Evolutionary conservation across 2,329 filamentous ascomycete species (phyloP).

Genomic region (Volutella citrinella): DNA sequence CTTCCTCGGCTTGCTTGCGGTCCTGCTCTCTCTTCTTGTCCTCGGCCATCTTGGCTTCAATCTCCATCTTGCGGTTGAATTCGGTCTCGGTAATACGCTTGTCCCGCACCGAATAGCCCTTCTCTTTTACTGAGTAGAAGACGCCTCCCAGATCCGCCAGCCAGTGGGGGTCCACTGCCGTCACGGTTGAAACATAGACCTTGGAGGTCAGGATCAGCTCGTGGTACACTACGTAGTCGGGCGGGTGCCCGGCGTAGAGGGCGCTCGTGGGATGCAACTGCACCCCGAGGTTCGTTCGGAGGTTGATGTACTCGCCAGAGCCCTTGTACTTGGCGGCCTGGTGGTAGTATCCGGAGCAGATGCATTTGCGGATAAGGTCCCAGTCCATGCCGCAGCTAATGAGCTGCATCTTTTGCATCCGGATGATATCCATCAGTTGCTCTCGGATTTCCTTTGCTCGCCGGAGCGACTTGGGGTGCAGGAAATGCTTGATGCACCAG

Average conservation of each 20-base stretch:
- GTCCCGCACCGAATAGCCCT: constrained; percentile 85
- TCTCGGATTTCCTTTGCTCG: constrained; percentile 92
- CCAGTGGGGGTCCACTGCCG: constrained; percentile 94
- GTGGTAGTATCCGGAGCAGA: constrained; percentile 97
- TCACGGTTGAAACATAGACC: constrained; percentile 98
- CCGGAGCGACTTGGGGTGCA: constrained; percentile 91
- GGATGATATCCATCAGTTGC: constrained; percentile 92
- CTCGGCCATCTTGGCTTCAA: constrained; percentile 86
- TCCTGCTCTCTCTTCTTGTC: constrained; percentile 71
- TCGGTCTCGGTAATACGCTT: constrained; percentile 86
- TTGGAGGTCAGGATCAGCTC: constrained; percentile 95
- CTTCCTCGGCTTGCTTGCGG: constrained; percentile 47
- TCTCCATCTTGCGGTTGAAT: constrained; percentile 90
- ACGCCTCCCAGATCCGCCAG: constrained; percentile 93
- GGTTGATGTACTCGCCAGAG: constrained; percentile 94
- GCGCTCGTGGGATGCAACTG: constrained; percentile 93
- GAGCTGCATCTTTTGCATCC: constrained; percentile 85
- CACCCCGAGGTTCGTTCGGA: constrained; percentile 90
- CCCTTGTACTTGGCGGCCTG: constrained; percentile 96
- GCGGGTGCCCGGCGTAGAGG: constrained; percentile 90
- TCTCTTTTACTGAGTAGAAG: constrained; percentile 97
- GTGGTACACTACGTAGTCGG: constrained; percentile 97
- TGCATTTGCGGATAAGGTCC: constrained; percentile 93
- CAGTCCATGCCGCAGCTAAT: constrained; percentile 92
- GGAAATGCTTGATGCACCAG: constrained; percentile 91